Evolutionary conservation across 306 rosid genomes (phyloP).

Genomic region (Canavalia ensiformis): DNA sequence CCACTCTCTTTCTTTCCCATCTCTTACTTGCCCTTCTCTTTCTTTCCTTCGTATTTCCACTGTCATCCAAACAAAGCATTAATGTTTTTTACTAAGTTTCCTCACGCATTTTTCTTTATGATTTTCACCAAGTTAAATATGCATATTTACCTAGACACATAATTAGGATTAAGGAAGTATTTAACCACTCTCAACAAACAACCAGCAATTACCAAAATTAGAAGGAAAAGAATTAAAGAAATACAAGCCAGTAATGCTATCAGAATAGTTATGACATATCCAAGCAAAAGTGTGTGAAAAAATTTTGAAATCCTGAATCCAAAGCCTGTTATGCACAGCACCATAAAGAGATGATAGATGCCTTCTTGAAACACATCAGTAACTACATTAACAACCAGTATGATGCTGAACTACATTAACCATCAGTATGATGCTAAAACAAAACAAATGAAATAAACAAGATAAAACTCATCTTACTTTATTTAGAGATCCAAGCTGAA

Average conservation of each 20-base stretch:
- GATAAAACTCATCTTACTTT: conserved; percentile 65
- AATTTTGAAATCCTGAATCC: conserved; percentile 10
- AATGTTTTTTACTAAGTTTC: too few relatives aligned
- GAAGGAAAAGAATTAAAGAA: not conserved
- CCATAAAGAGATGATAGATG: conserved; percentile 14
- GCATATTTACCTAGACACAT: conserved; percentile 13
- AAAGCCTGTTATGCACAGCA: conserved; percentile 11
- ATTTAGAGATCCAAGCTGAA: conserved; percentile 91
- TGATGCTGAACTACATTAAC: conserved; percentile 20
- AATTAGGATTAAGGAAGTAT: conserved; percentile 18
- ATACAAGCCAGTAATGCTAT: conserved; percentile 3
- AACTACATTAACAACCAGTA: conserved; percentile 27
- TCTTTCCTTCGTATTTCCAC: too few relatives aligned
- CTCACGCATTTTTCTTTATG: not conserved
- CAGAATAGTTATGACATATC: not conserved
- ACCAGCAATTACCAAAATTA: conserved; percentile 17
- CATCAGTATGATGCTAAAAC: conserved; percentile 33
- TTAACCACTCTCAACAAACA: conserved; percentile 29
- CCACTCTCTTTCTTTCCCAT: too few relatives aligned
- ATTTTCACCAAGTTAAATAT: not conserved
- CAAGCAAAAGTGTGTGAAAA: conserved; percentile 24
- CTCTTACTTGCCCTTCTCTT: too few relatives aligned
- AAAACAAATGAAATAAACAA: conserved; percentile 40
- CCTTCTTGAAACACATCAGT: conserved; percentile 35
- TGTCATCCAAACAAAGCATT: too few relatives aligned